A percentile compares a stretch with the other conserved stretches of the same genome.
Evolutionary conservation across 2,329 filamentous ascomycete genomes (phyloP).

Genomic region (Parafenestella ontariensis): DNA sequence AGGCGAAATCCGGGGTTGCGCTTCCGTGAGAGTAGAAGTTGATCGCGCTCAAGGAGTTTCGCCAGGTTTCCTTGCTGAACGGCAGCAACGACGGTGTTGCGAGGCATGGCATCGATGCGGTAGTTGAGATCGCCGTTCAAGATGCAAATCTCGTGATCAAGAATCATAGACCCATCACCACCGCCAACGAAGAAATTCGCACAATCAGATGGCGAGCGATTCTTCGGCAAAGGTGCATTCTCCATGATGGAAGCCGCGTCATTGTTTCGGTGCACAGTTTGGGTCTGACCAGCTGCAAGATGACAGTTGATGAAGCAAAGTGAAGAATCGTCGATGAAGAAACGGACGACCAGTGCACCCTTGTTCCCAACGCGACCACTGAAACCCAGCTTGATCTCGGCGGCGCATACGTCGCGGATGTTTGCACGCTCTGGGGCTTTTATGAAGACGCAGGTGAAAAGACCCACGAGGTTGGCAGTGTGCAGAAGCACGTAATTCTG

Average conservation of each 20-base stretch:
- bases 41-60: slow-evolving; percentile 91
- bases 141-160: slow-evolving; percentile 97
- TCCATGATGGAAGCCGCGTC: slow-evolving; percentile 92
- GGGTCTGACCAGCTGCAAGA: slow-evolving; percentile 89
- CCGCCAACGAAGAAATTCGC: slow-evolving; percentile 85
- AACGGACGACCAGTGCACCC: slow-evolving; percentile 89
- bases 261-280: slow-evolving; percentile 89
- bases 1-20: slow-evolving; percentile 90
- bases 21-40: slow-evolving; percentile 85
- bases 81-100: slow-evolving; percentile 87
- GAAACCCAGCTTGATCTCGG: slow-evolving; percentile 95
- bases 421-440: slow-evolving; percentile 78
- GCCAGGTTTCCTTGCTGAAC: slow-evolving; percentile 80
- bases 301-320: slow-evolving; percentile 98
- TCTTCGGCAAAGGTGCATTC: slow-evolving; percentile 73
- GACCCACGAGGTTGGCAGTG: slow-evolving; percentile 85
- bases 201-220: slow-evolving; percentile 70
- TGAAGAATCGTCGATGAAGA: slow-evolving; percentile 90
- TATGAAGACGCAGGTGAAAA: slow-evolving; percentile 96
- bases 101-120: slow-evolving; percentile 95
- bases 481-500: slow-evolving; percentile 87
- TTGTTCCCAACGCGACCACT: slow-evolving; percentile 96
- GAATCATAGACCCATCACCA: slow-evolving; percentile 92
- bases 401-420: slow-evolving; percentile 77
- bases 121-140: slow-evolving; percentile 98